phyloP scores from a whole-genome alignment of 129 eudicot species.

The Dittrichia graveolens region DNA sequence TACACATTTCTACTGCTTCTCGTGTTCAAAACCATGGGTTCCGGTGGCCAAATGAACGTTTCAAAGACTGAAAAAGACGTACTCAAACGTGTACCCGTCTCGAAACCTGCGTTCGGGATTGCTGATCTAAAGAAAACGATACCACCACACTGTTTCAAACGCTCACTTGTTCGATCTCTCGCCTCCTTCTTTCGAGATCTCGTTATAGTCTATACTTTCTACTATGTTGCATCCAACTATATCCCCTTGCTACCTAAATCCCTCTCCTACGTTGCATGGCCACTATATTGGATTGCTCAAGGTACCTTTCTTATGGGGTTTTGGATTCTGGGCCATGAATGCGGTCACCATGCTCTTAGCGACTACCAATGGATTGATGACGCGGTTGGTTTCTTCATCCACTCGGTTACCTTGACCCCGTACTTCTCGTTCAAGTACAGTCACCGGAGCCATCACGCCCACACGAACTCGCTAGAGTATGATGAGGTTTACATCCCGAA shows the following conservation, averaged over 20 bases:
- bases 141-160: conserved; percentile 45
- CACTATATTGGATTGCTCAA: conserved; percentile 39
- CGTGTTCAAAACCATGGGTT: not conserved
- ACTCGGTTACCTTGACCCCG: conserved; percentile 27
- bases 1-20: too few species aligned
- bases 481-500: conserved; percentile 37
- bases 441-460: conserved; percentile 40
- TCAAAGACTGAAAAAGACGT: not conserved
- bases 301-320: conserved; percentile 34
- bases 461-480: conserved; percentile 32
- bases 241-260: conserved; percentile 31
- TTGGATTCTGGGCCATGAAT: conserved; percentile 44
- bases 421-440: conserved; percentile 37
- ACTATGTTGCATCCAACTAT: conserved; percentile 31
- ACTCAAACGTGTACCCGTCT: conserved; percentile 7
- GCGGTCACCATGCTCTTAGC: conserved; percentile 41
- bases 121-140: conserved; percentile 40
- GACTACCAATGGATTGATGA: conserved; percentile 40
- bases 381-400: conserved; percentile 34
- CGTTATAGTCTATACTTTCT: conserved; percentile 12
- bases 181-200: conserved; percentile 32
- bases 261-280: conserved; percentile 39
- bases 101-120: conserved; percentile 35
- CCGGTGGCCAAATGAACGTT: conserved; percentile 16
- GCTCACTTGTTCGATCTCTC: conserved; percentile 28